Evolutionary conservation across 306 rosid genomes (phyloP), one percentile per base, ranked within the genome.

Genomic region (Glycyrrhiza uralensis): DNA sequence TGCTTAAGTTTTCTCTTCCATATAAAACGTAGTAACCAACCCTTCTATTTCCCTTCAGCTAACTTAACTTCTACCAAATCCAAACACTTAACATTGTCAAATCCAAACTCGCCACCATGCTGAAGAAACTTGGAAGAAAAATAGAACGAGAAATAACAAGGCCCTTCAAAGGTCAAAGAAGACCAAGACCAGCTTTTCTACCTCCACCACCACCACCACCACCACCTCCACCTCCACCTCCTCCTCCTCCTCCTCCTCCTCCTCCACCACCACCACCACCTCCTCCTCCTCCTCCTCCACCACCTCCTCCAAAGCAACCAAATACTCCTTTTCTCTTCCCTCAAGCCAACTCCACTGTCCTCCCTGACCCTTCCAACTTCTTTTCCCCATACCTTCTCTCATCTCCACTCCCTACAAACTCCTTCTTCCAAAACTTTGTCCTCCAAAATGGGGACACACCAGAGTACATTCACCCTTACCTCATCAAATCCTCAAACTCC

Each of bases 381-480:
- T 90, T 90, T 85, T 79, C 96, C 39, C 81, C 84, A 10, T 58
- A 69, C 33, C 97, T 93, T 60, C 84, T 89, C 29, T 66, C 87
- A 14, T 44, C 82, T 47, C 96, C 98, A 0, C 92, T 90, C 15
- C 97, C 97, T 41, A 93, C 97, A 0, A 91, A 87, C 76, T 83
- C 98, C 7, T 93, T 89, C 85, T 93, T 90, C 84, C 98, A 90
- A 69, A 90, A 90, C 80, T 85, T 57, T 42, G 88, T 81, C 72
- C 85, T 93, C 0, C 55, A 86, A 78, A 84, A 93, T 55, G 98
- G 96, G 2, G 90, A 85, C 35, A 78, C 66, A 22, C 89, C 89
- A 0, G 97, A 90, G 11, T 93, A 89, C 66, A 57, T 93, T 65
- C 98, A 93, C 65, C 98, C 98, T 1, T 93, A 90, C 72, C 89